Evolutionary conservation across 768 basidiomycete species (phyloP), one percentile per base, ranked within the genome.

Genomic region (Termitomyces sp.): DNA sequence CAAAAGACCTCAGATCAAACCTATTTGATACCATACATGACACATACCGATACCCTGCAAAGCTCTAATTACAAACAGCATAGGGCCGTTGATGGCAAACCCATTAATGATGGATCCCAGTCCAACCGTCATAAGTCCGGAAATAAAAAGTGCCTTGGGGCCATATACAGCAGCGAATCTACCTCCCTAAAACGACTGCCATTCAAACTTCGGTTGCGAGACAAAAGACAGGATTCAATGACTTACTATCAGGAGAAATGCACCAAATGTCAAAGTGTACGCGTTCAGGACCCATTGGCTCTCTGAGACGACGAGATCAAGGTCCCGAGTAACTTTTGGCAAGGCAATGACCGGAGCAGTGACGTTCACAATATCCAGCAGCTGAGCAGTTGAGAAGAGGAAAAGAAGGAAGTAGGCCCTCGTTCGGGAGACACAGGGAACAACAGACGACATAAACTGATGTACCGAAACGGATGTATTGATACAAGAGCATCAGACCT

Each of bases 1-100:
- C 20, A 37, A 29, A 8, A 38, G 37, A 47, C 9, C n/a, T 38
- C 14, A 43, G 45, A 45, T 34, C 17, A 14, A 8, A 46, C 15
- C 37, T 17, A 10, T 5, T 14, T 3, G n/a, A 15, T 37, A 2
- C 9, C 32, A 50, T 10, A 17, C 6, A 32, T 48, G 46, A 5
- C 8, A 46, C 70, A 54, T 42, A 76, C 80, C 71, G n/a, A 80
- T 71, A 25, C 84, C 84, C 62, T 73, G 77, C 15, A 85, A 45
- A 5, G 79, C 82, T 66, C 84, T 74, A 3, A 86, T 68, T 31
- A 82, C 72, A 50, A 84, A 73, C 46, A 86, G 67, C 1, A 69
- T 75, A 51, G 81, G 77, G 61, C 80, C 80, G 67, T 77, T 71
- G 40, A 69, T 45, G 20, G 70, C 67, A 64, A 84, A 83, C 17